phyloP scores from a whole-genome alignment of 129 eudicot genomes.

The Erigeron canadensis region DNA sequence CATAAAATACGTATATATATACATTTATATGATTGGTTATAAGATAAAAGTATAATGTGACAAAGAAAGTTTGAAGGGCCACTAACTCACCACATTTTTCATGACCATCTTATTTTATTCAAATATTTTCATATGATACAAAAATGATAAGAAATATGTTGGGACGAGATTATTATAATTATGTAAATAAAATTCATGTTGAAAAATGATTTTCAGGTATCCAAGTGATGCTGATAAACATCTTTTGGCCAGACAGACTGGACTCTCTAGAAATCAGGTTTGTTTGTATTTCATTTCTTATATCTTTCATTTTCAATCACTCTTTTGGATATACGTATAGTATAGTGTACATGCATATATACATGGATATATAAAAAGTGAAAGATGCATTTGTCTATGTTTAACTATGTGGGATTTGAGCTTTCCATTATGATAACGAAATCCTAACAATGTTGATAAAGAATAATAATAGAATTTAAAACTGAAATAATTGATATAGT shows the following conservation, averaged over 20 bases:
- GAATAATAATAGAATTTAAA: slow-evolving; percentile 10
- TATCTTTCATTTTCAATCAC: slow-evolving; percentile 14
- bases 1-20: background rate
- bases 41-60: too few species aligned
- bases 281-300: slow-evolving; percentile 17
- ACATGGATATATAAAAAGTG: too few species aligned
- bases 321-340: background rate
- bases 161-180: background rate
- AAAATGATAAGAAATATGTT: too few species aligned
- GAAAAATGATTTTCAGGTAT: slow-evolving; percentile 66
- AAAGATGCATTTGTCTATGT: too few species aligned
- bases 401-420: too few species aligned
- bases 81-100: too few species aligned
- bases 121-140: too few species aligned
- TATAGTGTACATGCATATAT: too few species aligned
- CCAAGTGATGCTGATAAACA: slow-evolving; percentile 99
- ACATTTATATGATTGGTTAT: background rate
- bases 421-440: slow-evolving; percentile 6
- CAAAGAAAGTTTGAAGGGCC: too few species aligned
- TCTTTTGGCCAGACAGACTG: slow-evolving; percentile 77
- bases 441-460: slow-evolving; percentile 20
- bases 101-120: too few species aligned
- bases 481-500: background rate
- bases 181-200: slow-evolving; percentile 13
- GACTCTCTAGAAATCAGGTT: slow-evolving; percentile 85